A percentile compares a stretch with the other conserved stretches of the same genome.
phyloP scores from a whole-genome alignment of 495 filamentous ascomycete genomes.

The Penicillium steckii region DNA sequence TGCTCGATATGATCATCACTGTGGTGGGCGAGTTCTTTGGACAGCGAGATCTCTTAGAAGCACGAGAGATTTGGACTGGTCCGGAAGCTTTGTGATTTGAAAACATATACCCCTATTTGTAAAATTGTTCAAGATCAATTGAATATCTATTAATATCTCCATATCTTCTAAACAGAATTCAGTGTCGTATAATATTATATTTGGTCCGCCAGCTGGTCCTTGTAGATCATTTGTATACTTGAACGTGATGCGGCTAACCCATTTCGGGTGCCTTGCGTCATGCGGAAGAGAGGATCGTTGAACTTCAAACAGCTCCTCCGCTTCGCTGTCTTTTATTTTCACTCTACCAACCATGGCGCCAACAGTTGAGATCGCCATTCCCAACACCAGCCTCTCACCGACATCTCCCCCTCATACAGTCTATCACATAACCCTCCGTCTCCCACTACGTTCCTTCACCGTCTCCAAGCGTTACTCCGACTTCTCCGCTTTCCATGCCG shows the following conservation, averaged over 20 bases:
- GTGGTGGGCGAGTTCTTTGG: slow-evolving; percentile 88
- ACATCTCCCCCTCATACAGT: slow-evolving; percentile 75
- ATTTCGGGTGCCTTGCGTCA: slow-evolving; percentile 15
- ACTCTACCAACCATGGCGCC: slow-evolving; percentile 59
- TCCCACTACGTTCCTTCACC: slow-evolving; percentile 83
- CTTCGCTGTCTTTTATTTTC: background rate
- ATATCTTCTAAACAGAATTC: too few species aligned
- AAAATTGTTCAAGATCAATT: background rate
- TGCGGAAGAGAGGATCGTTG: slow-evolving; percentile 2
- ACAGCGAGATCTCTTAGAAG: slow-evolving; percentile 80
- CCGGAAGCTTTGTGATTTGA: background rate
- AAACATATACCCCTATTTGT: slow-evolving; percentile 17
- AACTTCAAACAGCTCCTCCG: background rate
- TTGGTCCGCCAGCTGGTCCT: too few species aligned
- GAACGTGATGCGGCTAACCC: slow-evolving; percentile 5
- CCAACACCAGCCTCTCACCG: slow-evolving; percentile 62
- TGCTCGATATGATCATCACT: slow-evolving; percentile 89
- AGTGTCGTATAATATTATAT: too few species aligned
- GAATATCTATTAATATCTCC: too few species aligned
- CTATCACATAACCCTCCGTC: slow-evolving; percentile 88
- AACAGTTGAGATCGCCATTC: slow-evolving; percentile 77
- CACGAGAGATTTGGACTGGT: slow-evolving; percentile 52
- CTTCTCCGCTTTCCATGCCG: slow-evolving; percentile 73
- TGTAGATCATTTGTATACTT: background rate
- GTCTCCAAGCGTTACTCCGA: slow-evolving; percentile 94